A percentile compares a stretch with the other conserved stretches of the same genome.
phyloP scores from a whole-genome alignment of 164 flowering plant genomes.

The Echeveria elegans region DNA sequence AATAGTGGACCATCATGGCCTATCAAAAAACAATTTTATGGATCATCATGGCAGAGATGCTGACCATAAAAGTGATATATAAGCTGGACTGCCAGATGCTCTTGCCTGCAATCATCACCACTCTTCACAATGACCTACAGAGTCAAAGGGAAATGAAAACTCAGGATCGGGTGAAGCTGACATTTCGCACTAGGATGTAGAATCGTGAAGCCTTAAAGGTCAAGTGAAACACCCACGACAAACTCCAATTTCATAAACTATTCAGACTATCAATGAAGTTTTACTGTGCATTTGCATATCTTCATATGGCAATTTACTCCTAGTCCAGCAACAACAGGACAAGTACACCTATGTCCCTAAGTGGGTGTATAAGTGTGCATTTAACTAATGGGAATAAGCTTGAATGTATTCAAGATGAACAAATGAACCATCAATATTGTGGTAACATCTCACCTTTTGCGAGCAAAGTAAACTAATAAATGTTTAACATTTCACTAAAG shows the following conservation, averaged over 20 bases:
- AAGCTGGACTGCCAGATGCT: slow-evolving; percentile 98
- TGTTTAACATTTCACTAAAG: neutral
- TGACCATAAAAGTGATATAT: slow-evolving; percentile 93
- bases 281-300: neutral
- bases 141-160: neutral
- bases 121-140: slow-evolving; percentile 87
- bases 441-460: neutral
- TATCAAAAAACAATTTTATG: neutral
- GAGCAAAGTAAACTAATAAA: neutral
- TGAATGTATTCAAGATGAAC: neutral
- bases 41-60: slow-evolving; percentile 12
- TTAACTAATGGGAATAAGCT: neutral
- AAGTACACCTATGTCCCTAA: neutral
- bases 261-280: neutral
- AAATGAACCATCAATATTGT: neutral
- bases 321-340: neutral
- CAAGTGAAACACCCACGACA: neutral
- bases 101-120: slow-evolving; percentile 99
- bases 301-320: neutral
- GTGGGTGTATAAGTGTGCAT: neutral
- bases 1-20: neutral
- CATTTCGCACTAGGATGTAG: neutral
- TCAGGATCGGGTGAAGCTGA: slow-evolving; percentile 6
- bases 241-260: neutral
- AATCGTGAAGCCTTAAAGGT: neutral